phyloP scores from a whole-genome alignment of 345 rosid genomes.

The Dipteronia dyeriana region DNA sequence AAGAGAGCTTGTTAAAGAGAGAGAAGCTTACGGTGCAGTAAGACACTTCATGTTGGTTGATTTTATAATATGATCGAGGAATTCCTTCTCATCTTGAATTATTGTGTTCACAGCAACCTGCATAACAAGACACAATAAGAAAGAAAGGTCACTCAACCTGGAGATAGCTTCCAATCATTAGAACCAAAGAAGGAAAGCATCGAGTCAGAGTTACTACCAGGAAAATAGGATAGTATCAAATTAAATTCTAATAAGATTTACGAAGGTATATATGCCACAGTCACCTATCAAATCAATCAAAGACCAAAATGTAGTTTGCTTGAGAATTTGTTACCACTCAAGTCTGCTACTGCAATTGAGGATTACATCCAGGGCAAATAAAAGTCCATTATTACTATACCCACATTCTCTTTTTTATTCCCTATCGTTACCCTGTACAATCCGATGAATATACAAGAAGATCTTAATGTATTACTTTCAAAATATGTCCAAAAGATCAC shows the following conservation, averaged over 20 bases:
- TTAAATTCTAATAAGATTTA: no score
- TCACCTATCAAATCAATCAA: not conserved
- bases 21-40: conserved; percentile 65
- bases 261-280: not conserved
- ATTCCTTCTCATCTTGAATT: conserved; percentile 68
- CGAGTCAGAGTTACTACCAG: not conserved
- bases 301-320: not conserved
- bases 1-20: not conserved
- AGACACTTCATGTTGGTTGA: conserved; percentile 85
- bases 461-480: not conserved
- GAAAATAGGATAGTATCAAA: not conserved
- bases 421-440: not conserved
- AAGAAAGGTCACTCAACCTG: conserved; percentile 3
- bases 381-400: no score
- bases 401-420: not conserved
- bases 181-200: not conserved
- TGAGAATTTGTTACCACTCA: not conserved
- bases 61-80: conserved; percentile 66
- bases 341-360: not conserved
- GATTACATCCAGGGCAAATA: not conserved
- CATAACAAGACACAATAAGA: conserved; percentile 12
- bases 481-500: not conserved
- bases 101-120: conserved; percentile 83
- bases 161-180: conserved; percentile 11
- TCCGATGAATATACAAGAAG: not conserved